These are phyloP conservation scores for Myriosclerotinia duriaeana DNA, from an alignment of 2,329 filamentous ascomycete species.

Conservation along the genomic window DNA sequence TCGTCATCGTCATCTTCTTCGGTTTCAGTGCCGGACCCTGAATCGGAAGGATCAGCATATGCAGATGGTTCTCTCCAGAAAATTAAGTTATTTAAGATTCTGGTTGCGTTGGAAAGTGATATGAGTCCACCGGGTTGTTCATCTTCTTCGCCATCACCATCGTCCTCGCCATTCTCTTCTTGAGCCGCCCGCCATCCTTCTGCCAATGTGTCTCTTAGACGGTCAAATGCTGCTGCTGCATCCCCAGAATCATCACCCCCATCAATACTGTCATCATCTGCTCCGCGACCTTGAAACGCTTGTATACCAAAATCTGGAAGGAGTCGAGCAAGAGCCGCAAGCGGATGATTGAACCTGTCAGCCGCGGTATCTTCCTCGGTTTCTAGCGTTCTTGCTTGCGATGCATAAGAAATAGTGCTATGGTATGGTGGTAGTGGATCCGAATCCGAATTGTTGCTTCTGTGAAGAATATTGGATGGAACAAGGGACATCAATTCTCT, in stretches of 20 bases:
- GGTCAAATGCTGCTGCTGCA: slow-evolving; percentile 11
- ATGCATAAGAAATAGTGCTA: slow-evolving; percentile 38
- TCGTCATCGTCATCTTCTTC: slow-evolving; percentile 1
- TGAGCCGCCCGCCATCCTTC: background rate
- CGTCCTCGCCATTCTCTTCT: slow-evolving; percentile 24
- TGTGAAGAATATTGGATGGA: slow-evolving; percentile 37
- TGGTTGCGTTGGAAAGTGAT: slow-evolving; percentile 26
- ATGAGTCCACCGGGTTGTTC: slow-evolving; percentile 21
- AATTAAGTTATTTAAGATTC: slow-evolving; percentile 29
- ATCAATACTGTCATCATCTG: slow-evolving; percentile 15
- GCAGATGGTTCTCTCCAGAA: slow-evolving; percentile 28
- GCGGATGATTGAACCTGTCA: slow-evolving; percentile 32
- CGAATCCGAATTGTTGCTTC: slow-evolving; percentile 40
- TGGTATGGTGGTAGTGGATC: slow-evolving; percentile 41
- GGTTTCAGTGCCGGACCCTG: background rate
- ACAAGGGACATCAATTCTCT: slow-evolving; percentile 39
- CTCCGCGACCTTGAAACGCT: slow-evolving; percentile 14
- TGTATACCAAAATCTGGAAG: slow-evolving; percentile 26
- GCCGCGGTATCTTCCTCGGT: slow-evolving; percentile 7
- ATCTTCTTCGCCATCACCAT: slow-evolving; percentile 3
- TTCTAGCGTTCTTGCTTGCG: slow-evolving; percentile 29
- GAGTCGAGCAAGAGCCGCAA: slow-evolving; percentile 35
- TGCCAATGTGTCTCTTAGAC: slow-evolving; percentile 7
- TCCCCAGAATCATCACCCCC: slow-evolving; percentile 15
- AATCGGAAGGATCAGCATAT: slow-evolving; percentile 3